Conservation (phyloP, 345 rosid genomes). For the Pistacia atlantica region DNA sequence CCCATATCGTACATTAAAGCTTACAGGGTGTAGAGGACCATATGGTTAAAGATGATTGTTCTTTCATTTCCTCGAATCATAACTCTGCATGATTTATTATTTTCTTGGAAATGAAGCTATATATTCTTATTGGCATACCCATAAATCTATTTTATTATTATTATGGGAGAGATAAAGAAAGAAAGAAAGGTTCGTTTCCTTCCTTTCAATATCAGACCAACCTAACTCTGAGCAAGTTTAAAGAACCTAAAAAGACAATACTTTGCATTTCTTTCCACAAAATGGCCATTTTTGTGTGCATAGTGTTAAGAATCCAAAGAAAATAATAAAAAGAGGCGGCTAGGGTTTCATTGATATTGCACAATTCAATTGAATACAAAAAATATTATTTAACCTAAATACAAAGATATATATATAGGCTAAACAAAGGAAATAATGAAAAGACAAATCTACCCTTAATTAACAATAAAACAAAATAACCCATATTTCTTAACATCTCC, state of each 20-base stretch:
- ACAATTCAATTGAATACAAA: no score
- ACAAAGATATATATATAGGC: no score
- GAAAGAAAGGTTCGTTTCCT: background rate
- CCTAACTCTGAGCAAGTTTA: background rate
- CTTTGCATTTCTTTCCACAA: constrained; percentile 23
- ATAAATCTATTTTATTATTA: background rate
- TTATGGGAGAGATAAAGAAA: constrained; percentile 5
- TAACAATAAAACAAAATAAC: no score
- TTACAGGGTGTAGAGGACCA: background rate
- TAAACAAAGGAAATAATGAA: no score
- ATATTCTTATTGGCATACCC: constrained; percentile 20
- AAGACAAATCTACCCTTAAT: no score
- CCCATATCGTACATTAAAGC: constrained; percentile 17
- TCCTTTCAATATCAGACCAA: constrained; percentile 9
- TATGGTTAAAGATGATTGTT: constrained; percentile 15
- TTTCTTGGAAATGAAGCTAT: constrained; percentile 36
- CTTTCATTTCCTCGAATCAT: constrained; percentile 5
- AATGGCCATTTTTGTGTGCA: background rate
- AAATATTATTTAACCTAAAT: no score
- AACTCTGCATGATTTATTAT: constrained; percentile 25
- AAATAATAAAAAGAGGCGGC: no score
- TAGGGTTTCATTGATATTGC: no score
- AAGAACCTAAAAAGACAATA: constrained; percentile 9
- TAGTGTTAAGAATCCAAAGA: no score
- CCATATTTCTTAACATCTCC: no score